phyloP scores from a whole-genome alignment of 2,329 filamentous ascomycete species.

The Acrodontium crateriforme region DNA sequence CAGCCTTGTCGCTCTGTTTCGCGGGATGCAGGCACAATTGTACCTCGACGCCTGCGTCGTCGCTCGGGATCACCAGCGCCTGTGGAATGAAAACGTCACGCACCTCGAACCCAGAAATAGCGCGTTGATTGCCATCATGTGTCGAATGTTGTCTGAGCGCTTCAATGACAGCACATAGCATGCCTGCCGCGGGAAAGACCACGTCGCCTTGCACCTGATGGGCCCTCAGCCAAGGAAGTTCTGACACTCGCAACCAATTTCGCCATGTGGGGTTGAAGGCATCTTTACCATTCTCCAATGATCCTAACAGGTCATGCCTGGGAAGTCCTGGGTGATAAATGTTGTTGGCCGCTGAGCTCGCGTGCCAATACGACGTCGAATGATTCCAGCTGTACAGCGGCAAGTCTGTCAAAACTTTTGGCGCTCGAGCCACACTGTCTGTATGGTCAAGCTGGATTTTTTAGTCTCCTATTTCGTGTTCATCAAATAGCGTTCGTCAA shows the following conservation, averaged over 20 bases:
- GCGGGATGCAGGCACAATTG: background rate
- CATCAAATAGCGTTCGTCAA: no score
- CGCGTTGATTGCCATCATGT: background rate
- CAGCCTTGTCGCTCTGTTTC: no score
- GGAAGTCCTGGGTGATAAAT: slow-evolving; percentile 9
- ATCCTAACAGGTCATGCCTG: slow-evolving; percentile 19
- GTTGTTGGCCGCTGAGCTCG: slow-evolving; percentile 2
- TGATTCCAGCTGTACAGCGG: slow-evolving; percentile 6
- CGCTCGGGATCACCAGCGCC: background rate
- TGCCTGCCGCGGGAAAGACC: slow-evolving; percentile 1
- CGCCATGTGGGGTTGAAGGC: slow-evolving; percentile 12
- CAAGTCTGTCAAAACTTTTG: background rate
- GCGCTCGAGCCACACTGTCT: no score
- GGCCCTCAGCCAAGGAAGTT: slow-evolving; percentile 3
- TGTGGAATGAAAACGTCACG: background rate
- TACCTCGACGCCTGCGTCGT: background rate
- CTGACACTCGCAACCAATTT: slow-evolving; percentile 10
- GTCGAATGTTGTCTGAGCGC: background rate
- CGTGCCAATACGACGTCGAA: slow-evolving; percentile 6
- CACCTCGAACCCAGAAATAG: background rate
- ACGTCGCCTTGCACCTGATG: slow-evolving; percentile 1
- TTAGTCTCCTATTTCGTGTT: no score
- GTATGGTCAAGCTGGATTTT: no score
- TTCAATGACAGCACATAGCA: background rate
- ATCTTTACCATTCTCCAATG: slow-evolving; percentile 9